Base-by-base conservation (phyloP, 305 asterid species). In the Withania somnifera region DNA sequence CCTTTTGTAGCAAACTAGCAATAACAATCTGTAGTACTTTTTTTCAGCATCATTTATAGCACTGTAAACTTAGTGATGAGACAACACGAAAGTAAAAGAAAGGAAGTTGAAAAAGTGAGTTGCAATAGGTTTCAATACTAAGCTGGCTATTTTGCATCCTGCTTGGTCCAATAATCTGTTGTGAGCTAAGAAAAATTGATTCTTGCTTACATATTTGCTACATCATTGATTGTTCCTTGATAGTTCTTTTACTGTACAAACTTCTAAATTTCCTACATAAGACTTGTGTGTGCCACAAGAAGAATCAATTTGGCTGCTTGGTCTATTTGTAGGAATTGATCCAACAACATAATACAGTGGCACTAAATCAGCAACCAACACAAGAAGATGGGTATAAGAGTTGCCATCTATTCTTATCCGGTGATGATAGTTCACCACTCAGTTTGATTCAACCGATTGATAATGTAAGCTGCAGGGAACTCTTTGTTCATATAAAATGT, bases 351-450 rank as follows among this genome's bases (percentile, higher is more conserved):
- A 79, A 75, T 73, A 26, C 17, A 57, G 80, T 50, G 34, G 58
- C 14, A 86, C 73, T 82, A 87, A 82, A 51, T 84, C 88, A n/a
- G 22, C 60, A 0, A 7, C 53, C 71, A 57, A 82, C 81, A 78
- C 90, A 80, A 69, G 83, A 82, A 82, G 87, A 80, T 83, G 92
- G 87, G 86, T 89, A 87, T 68, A 69, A 83, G 83, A 86, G 84
- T 83, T 87, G 90, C 83, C 90, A 83, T 63, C 83, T 92, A 80
- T 87, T 84, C 47, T 68, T 90, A 81, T 89, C 94, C 2, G 93
- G 89, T 77, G 84, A 90, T 60, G 91, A 86, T 38, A 85, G 88
- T 83, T 85, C 91, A 45, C 86, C 92, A 52, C 84, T 84, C 34
- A 90, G 89, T 78, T 86, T 78, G 77, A 81, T 89, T 83, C 90